These are phyloP conservation scores for Claviceps sp. DNA, from an alignment of 2,329 filamentous ascomycete genomes.

Conservation along the genomic window DNA sequence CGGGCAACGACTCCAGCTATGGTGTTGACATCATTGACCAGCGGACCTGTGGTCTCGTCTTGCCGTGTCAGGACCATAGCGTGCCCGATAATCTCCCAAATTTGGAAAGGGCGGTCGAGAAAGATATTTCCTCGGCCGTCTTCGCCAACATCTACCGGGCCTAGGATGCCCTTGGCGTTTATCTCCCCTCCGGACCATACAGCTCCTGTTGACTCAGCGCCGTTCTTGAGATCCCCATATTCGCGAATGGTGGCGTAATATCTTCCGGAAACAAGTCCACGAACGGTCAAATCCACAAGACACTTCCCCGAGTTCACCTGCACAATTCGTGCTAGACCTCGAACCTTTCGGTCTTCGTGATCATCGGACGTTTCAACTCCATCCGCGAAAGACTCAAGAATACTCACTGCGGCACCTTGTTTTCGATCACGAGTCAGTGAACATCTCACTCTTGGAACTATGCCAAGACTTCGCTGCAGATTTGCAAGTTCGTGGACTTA, in stretches of 20 bases:
- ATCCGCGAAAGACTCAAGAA: conserved; percentile 74
- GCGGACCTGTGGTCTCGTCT: conserved; percentile 36
- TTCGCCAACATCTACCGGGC: conserved; percentile 59
- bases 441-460: not conserved
- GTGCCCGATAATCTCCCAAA: conserved; percentile 94
- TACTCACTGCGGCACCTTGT: conserved; percentile 74
- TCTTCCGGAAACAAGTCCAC: conserved; percentile 64
- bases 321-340: conserved; percentile 85
- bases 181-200: conserved; percentile 55
- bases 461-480: not conserved
- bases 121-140: conserved; percentile 70
- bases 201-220: conserved; percentile 68
- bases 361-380: conserved; percentile 30
- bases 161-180: conserved; percentile 45
- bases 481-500: not conserved
- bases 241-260: conserved; percentile 80
- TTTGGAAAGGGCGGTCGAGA: conserved; percentile 66
- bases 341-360: conserved; percentile 44
- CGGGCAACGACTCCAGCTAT: conserved; percentile 87
- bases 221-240: conserved; percentile 73
- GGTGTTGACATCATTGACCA: conserved; percentile 69
- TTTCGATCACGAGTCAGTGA: not conserved
- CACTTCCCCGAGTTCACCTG: conserved; percentile 70
- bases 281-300: conserved; percentile 75
- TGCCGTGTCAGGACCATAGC: conserved; percentile 72